A percentile compares a stretch with the other conserved stretches of the same genome.
These are phyloP conservation scores for Pulveroboletus sp. DNA, from an alignment of 768 basidiomycete genomes.

Conservation along the genomic window DNA sequence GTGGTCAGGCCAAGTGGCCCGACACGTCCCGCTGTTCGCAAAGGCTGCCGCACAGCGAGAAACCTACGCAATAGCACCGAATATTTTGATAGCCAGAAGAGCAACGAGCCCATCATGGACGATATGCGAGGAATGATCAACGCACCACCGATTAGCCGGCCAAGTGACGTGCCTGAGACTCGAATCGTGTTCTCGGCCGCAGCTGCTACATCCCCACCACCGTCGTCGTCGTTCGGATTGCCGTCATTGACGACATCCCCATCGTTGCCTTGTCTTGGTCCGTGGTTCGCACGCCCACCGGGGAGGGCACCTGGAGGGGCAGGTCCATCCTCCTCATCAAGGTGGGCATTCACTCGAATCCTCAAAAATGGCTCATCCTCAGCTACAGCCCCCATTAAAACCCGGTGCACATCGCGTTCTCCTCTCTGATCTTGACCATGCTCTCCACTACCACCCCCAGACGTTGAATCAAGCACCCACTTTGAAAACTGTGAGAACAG, in stretches of 20 bases:
- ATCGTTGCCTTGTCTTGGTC: constrained; percentile 13
- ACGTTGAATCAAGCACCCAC: constrained; percentile 39
- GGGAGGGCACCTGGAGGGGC: constrained; percentile 12
- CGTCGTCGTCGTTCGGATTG: constrained; percentile 10
- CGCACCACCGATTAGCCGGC: constrained; percentile 65
- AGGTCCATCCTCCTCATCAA: constrained; percentile 25
- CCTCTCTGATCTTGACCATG: constrained; percentile 12
- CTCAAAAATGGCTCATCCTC: constrained; percentile 31
- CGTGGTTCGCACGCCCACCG: constrained; percentile 10
- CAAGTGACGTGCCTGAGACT: constrained; percentile 54
- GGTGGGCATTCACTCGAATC: constrained; percentile 31
- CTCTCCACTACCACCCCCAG: constrained; percentile 7
- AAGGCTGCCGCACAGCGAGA: constrained; percentile 20
- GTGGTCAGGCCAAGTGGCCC: constrained; percentile 17
- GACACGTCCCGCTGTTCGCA: constrained; percentile 6
- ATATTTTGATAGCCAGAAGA: constrained; percentile 47
- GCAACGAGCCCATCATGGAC: constrained; percentile 55
- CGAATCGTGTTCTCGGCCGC: constrained; percentile 58
- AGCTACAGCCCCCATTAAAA: constrained; percentile 17
- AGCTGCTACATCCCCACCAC: constrained; percentile 34
- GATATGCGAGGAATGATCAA: constrained; percentile 65
- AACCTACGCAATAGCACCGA: constrained; percentile 27
- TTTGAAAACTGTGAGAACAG: constrained; percentile 38
- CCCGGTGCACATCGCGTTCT: constrained; percentile 19
- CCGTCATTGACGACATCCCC: constrained; percentile 1